A percentile compares a stretch with the other conserved stretches of the same genome.
Conservation (phyloP, 2,329 filamentous ascomycete species). For the Plectosphaerella sp. region DNA sequence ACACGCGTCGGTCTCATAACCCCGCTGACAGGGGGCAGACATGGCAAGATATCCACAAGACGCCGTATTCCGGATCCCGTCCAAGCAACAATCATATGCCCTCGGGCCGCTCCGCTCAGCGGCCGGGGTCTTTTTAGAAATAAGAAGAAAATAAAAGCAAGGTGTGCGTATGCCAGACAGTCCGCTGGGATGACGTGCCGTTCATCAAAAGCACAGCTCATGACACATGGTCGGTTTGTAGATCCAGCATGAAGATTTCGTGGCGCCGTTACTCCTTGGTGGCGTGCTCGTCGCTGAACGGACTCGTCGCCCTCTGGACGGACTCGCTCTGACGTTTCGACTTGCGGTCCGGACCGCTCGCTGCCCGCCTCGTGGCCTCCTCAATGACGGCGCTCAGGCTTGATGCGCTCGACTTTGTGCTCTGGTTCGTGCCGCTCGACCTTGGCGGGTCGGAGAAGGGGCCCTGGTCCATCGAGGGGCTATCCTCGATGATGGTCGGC, state of each 20-base stretch:
- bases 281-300: conserved; percentile 56
- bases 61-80: not conserved
- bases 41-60: not conserved
- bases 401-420: conserved; percentile 21
- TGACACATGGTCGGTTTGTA: no score
- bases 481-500: conserved; percentile 45
- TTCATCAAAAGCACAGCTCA: no score
- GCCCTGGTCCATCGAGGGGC: conserved; percentile 46
- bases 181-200: no score
- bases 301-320: conserved; percentile 34
- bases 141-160: conserved; percentile 10
- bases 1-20: not conserved
- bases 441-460: conserved; percentile 55
- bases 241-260: no score
- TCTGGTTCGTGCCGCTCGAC: conserved; percentile 22
- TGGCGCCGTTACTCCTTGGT: conserved; percentile 35
- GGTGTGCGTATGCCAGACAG: not conserved
- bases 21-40: not conserved
- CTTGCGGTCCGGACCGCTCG: conserved; percentile 21
- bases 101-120: conserved; percentile 5
- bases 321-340: conserved; percentile 18
- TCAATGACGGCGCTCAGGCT: conserved; percentile 53
- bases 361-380: conserved; percentile 40
- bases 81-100: not conserved
- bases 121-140: conserved; percentile 10